Evolutionary conservation across 2,329 filamentous ascomycete species (phyloP).

Genomic region (Exophiala dermatitidis): DNA sequence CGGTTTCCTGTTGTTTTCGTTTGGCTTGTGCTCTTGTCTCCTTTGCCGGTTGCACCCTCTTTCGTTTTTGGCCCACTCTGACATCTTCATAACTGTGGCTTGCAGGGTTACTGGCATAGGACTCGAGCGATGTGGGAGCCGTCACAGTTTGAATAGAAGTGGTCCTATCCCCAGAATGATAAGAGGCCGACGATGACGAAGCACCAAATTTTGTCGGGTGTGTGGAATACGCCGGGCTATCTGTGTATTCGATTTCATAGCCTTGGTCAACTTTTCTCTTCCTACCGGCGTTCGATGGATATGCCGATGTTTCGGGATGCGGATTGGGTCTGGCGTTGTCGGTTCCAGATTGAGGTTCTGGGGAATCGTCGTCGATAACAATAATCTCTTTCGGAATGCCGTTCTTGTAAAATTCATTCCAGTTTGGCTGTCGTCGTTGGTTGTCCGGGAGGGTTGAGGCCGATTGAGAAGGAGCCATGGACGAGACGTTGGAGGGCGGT

Average conservation of each 20-base stretch:
- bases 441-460: constrained; percentile 35
- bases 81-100: constrained; percentile 59
- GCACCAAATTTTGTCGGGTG: constrained; percentile 63
- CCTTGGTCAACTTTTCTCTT: constrained; percentile 60
- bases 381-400: constrained; percentile 79
- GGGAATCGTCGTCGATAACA: constrained; percentile 68
- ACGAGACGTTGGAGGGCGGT: constrained; percentile 34
- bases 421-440: constrained; percentile 57
- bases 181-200: constrained; percentile 61
- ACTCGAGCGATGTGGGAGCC: constrained; percentile 77
- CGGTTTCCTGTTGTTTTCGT: constrained; percentile 63
- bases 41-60: constrained; percentile 67
- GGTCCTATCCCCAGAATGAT: constrained; percentile 70
- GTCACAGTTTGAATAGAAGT: constrained; percentile 72
- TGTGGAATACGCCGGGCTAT: constrained; percentile 63
- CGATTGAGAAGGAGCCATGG: constrained; percentile 34
- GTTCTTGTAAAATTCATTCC: constrained; percentile 75
- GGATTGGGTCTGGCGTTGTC: constrained; percentile 28
- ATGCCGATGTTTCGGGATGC: constrained; percentile 12
- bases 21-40: constrained; percentile 77
- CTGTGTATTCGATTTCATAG: constrained; percentile 67
- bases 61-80: constrained; percentile 76
- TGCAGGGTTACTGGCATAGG: constrained; percentile 46
- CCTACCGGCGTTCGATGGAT: constrained; percentile 46
- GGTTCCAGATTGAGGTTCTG: constrained; percentile 38